A percentile compares a stretch with the other conserved stretches of the same genome.
phyloP scores from a whole-genome alignment of 2,329 filamentous ascomycete species.

The Hymenoscyphus albidus region DNA sequence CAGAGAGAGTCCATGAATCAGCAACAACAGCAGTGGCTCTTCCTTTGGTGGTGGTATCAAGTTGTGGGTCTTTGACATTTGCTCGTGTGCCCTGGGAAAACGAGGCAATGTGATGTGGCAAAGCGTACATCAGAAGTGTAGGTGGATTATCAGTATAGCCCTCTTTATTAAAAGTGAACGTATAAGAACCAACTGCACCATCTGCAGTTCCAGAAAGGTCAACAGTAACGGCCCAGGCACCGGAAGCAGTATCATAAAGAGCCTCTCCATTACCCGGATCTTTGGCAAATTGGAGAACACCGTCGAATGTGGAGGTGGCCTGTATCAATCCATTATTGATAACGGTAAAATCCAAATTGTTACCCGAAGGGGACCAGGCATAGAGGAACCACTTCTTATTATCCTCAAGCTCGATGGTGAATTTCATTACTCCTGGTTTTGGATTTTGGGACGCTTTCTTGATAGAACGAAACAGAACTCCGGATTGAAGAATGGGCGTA shows the following conservation, averaged over 20 bases:
- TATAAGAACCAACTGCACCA: constrained; percentile 65
- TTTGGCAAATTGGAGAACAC: constrained; percentile 80
- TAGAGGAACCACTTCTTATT: constrained; percentile 78
- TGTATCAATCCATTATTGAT: constrained; percentile 62
- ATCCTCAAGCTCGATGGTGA: constrained; percentile 68
- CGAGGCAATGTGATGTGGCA: constrained; percentile 80
- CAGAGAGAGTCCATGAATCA: constrained; percentile 73
- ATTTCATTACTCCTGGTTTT: constrained; percentile 69
- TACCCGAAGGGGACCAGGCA: constrained; percentile 55
- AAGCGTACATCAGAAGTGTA: constrained; percentile 75
- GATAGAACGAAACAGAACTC: constrained; percentile 69
- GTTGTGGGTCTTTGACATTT: constrained; percentile 49
- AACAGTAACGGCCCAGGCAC: constrained; percentile 66
- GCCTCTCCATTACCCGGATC: constrained; percentile 62
- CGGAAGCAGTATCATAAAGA: constrained; percentile 71
- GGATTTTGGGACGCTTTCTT: constrained; percentile 53
- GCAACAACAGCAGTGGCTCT: constrained; percentile 67
- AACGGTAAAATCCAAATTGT: constrained; percentile 64
- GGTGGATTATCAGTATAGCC: constrained; percentile 51
- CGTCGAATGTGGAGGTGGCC: constrained; percentile 66
- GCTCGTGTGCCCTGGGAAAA: constrained; percentile 58
- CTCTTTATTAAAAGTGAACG: constrained; percentile 66
- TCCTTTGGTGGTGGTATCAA: constrained; percentile 85
- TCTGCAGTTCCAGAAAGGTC: constrained; percentile 59
- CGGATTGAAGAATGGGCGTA: constrained; percentile 69